phyloP scores from a whole-genome alignment of 192 early-diverging fungal genomes.

The Backusella tuberculispora region DNA sequence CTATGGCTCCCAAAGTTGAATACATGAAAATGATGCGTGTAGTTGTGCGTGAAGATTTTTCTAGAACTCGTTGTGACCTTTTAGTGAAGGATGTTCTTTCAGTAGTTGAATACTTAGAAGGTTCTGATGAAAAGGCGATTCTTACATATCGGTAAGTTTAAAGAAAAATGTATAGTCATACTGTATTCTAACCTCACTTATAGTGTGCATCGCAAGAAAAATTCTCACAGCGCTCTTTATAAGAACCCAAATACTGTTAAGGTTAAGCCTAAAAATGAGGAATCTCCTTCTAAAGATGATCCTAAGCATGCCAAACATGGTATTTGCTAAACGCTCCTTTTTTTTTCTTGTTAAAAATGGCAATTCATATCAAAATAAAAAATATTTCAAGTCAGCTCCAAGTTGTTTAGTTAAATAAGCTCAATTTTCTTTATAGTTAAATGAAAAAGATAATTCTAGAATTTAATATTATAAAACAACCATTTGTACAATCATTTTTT shows the following conservation, averaged over 20 bases:
- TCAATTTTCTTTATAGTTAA: not conserved
- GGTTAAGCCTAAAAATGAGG: not conserved
- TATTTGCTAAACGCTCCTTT: not conserved
- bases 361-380: not conserved
- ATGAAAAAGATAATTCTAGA: slow-evolving; percentile 10
- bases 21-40: slow-evolving; percentile 63
- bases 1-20: slow-evolving; percentile 58
- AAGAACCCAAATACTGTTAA: slow-evolving; percentile 3
- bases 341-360: not conserved
- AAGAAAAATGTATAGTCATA: not conserved
- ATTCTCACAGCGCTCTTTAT: not conserved
- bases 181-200: not conserved
- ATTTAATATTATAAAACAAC: not conserved
- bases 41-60: slow-evolving; percentile 63
- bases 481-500: not conserved
- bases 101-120: not conserved
- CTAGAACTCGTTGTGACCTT: slow-evolving; percentile 35
- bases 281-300: not conserved
- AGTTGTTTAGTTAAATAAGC: not conserved
- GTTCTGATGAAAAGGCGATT: not conserved
- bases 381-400: too few species aligned
- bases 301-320: not conserved
- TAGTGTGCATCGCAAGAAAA: not conserved
- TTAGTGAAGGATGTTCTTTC: slow-evolving; percentile 30
- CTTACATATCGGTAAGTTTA: slow-evolving; percentile 6